Percentiles rank a stretch among this genome's conserved stretches.
Evolutionary conservation across 73 alveolate genomes (phyloP).

Genomic region (Paramecium octaurelia): DNA sequence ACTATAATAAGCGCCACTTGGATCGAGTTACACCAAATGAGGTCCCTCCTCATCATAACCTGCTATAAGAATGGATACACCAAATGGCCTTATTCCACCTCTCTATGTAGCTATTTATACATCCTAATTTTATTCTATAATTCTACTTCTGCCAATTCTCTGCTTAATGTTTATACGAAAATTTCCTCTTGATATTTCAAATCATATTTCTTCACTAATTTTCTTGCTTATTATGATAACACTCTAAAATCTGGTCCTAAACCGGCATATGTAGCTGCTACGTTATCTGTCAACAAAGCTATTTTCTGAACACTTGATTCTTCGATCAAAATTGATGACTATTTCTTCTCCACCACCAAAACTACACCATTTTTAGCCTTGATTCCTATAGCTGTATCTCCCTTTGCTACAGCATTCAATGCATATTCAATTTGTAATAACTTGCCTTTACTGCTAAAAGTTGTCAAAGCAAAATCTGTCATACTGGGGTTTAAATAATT

Average conservation of each 20-base stretch:
- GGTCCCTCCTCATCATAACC: slow-evolving; percentile 95
- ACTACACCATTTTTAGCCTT: slow-evolving; percentile 95
- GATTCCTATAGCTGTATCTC: slow-evolving; percentile 91
- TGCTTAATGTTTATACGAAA: slow-evolving; percentile 79
- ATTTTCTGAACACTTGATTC: slow-evolving; percentile 83
- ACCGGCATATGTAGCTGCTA: slow-evolving; percentile 94
- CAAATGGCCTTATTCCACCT: slow-evolving; percentile 97
- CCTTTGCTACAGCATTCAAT: slow-evolving; percentile 92
- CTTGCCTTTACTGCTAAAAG: slow-evolving; percentile 85
- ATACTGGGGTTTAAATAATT: slow-evolving; percentile 15
- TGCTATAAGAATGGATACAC: slow-evolving; percentile 87
- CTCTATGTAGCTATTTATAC: slow-evolving; percentile 89
- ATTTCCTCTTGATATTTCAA: slow-evolving; percentile 82
- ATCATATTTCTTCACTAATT: slow-evolving; percentile 77
- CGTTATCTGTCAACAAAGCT: slow-evolving; percentile 69
- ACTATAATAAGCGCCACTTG: slow-evolving; percentile 91
- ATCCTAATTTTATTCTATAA: slow-evolving; percentile 3
- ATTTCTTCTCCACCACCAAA: slow-evolving; percentile 90
- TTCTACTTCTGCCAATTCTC: slow-evolving; percentile 73
- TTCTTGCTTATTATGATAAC: slow-evolving; percentile 83
- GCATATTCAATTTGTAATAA: slow-evolving; percentile 88
- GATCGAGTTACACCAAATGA: slow-evolving; percentile 85
- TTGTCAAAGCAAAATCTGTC: slow-evolving; percentile 72
- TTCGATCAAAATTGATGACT: slow-evolving; percentile 84
- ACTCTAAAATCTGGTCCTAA: slow-evolving; percentile 92